Evolutionary conservation across 208 protist species (phyloP).

Genomic region (Borovskyia barvae): DNA sequence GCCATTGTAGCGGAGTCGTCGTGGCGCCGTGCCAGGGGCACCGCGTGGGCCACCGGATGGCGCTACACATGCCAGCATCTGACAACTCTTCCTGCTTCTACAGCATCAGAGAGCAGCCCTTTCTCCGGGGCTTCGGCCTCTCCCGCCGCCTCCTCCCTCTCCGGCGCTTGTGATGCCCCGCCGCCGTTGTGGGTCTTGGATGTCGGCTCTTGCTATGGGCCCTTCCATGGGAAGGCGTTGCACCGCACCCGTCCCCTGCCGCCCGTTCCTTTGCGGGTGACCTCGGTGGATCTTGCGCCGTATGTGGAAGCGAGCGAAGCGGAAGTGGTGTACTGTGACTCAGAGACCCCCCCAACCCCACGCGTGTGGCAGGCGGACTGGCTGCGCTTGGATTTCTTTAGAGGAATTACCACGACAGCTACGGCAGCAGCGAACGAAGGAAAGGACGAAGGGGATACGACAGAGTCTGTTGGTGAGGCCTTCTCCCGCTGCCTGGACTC

Average conservation of each 20-base stretch:
- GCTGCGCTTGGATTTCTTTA: conserved; percentile 55
- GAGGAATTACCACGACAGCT: neutral
- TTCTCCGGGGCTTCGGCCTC: too few species aligned
- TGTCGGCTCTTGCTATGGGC: conserved; percentile 84
- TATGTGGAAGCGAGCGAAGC: conserved; percentile 20
- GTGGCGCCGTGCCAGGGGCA: conserved; percentile 10
- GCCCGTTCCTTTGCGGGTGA: conserved; percentile 54
- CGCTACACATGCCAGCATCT: conserved; percentile 5
- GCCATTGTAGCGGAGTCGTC: neutral
- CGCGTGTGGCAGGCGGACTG: conserved; percentile 49
- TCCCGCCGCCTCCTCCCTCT: neutral
- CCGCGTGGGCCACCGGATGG: conserved; percentile 18
- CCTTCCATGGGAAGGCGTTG: conserved; percentile 44
- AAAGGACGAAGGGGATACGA: neutral
- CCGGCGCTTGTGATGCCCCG: too few species aligned
- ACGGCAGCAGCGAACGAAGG: neutral
- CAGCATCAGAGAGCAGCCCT: neutral
- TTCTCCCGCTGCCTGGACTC: too few species aligned
- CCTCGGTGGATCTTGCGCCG: conserved; percentile 61
- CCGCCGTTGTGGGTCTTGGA: conserved; percentile 63
- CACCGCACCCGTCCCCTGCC: conserved; percentile 19
- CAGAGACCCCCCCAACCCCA: too few species aligned
- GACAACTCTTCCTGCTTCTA: neutral
- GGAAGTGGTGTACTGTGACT: neutral
- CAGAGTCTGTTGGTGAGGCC: neutral